Base-by-base conservation (phyloP, 129 eudicot species). In the Kitagawia praeruptora region DNA sequence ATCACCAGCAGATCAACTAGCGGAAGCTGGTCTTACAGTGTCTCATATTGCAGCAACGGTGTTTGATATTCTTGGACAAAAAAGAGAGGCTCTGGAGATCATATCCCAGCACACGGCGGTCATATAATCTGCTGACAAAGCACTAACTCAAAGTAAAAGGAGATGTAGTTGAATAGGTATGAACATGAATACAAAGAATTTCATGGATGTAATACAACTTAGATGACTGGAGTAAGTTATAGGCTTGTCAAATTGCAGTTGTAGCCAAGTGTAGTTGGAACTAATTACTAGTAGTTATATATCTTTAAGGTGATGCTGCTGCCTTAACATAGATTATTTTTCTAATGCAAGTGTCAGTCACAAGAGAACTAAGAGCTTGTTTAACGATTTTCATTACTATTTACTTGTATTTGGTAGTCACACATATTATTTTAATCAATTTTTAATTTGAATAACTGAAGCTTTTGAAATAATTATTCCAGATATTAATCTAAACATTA, bases 31-130 rank as follows among this genome's bases (percentile, higher is more conserved):
- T 28, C 80, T 93, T 23, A 89, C 98, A 13, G 89, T 96, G 45
- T 87, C 92, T 21, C 98, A 93, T 77, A 93, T 93, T 61, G 97
- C 96, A 25, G 98, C 98, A 63, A 91, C 98, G 3, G 90, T 93
- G 54, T 93, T 91, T 78, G 91, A 87, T 58, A 79, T 89, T 64
- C 83, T 91, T 23, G 98, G 98, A 72, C 83, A 91, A 88, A 87
- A 93, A 58, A 83, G 98, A 81, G 93, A 93, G 81, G 98, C 98
- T 39, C 75, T 93, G 80, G 91, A 93, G 90, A 82, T 93, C 80
- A 88, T 93, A 96, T 76, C 93, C 37, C 86, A 84, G 18, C 70
- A 21, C 27, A 54, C 64, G 25, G 28, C 10, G 28, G 28, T 23
- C 64, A 21, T 54, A 54, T 54, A 54, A 54, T 21, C 28, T 54